Percentiles rank a stretch among this genome's conserved stretches.
Evolutionary conservation across 2,329 filamentous ascomycete species (phyloP).

Genomic region (Cordyceps pruinosa): DNA sequence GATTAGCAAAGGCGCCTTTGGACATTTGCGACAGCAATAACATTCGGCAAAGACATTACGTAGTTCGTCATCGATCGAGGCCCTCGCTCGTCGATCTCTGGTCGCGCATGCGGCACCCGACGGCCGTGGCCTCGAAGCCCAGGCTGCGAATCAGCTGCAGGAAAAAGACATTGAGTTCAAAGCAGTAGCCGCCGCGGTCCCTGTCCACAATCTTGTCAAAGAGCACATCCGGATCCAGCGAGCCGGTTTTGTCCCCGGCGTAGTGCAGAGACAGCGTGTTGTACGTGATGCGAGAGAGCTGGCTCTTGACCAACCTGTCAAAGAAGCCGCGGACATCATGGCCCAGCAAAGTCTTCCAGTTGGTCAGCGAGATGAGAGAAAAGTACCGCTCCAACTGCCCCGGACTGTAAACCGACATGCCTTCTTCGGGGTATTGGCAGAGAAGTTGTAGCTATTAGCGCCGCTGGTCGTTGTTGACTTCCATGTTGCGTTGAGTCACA

Average conservation of each 20-base stretch:
- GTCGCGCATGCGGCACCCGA: conserved; percentile 3
- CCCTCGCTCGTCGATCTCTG: not conserved
- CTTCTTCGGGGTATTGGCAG: not conserved
- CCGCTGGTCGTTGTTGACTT: not conserved
- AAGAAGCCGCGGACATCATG: not conserved
- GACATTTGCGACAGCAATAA: not conserved
- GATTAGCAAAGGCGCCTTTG: not conserved
- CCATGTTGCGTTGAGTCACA: too few relatives aligned
- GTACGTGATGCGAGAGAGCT: conserved; percentile 3
- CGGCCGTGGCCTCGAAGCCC: not conserved
- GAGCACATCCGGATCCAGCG: not conserved
- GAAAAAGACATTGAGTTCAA: conserved; percentile 2
- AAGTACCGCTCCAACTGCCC: not conserved
- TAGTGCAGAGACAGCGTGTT: conserved; percentile 5
- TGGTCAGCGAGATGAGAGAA: not conserved
- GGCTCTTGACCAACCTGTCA: not conserved
- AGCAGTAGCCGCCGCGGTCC: conserved; percentile 4
- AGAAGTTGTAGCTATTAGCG: not conserved
- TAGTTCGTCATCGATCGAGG: not conserved
- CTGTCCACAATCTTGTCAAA: conserved; percentile 2
- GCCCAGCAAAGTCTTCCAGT: not conserved
- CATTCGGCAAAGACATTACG: not conserved
- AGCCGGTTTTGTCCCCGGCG: not conserved
- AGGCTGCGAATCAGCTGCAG: not conserved
- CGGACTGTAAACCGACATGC: not conserved